These are phyloP conservation scores for Saturnispora halmiae DNA, from an alignment of 805 yeast species.

Conservation along the genomic window DNA sequence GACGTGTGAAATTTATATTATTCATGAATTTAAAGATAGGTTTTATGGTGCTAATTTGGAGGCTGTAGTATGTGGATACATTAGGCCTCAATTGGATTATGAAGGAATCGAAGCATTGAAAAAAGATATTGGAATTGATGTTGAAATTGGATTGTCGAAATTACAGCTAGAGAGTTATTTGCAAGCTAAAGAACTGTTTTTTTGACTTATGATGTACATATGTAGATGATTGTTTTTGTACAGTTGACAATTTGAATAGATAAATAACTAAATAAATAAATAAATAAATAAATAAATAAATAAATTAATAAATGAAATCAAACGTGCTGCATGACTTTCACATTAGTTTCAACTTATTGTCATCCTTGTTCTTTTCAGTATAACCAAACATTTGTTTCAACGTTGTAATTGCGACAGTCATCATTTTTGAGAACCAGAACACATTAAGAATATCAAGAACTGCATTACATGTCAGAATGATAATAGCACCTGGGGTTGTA, in stretches of 20 bases:
- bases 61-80: conserved; percentile 72
- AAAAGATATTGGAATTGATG: conserved; percentile 74
- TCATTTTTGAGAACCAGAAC: conserved; percentile 32
- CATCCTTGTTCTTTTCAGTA: conserved; percentile 17
- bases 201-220: neutral
- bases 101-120: conserved; percentile 75
- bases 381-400: conserved; percentile 26
- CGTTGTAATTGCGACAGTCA: conserved; percentile 29
- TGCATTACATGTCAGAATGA: conserved; percentile 26
- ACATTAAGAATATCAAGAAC: conserved; percentile 29
- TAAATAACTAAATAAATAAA: neutral
- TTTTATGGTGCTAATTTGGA: conserved; percentile 79
- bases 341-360: conserved; percentile 27
- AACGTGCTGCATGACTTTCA: too few species aligned
- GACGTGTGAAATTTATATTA: conserved; percentile 80
- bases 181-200: conserved; percentile 21
- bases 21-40: conserved; percentile 55
- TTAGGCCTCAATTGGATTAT: conserved; percentile 85
- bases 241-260: neutral
- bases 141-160: conserved; percentile 50
- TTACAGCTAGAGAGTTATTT: conserved; percentile 36
- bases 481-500: conserved; percentile 19
- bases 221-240: neutral
- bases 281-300: neutral
- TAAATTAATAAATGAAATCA: too few species aligned